Conservation (phyloP, 1,284 basidiomycete species). For the Agroathelia rolfsii region DNA sequence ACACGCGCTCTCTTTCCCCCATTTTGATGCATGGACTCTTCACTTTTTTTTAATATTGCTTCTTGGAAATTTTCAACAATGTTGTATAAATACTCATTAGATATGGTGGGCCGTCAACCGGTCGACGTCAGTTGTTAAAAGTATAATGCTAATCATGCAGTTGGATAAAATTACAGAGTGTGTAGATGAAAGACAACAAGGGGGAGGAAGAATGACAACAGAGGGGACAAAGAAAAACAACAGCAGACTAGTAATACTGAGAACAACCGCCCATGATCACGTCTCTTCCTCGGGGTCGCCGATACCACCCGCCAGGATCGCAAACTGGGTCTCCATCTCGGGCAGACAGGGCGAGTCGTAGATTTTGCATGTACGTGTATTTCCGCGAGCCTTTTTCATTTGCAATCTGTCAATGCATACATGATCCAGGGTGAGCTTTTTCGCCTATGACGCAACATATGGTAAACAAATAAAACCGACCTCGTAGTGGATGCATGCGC, state of each 20-base stretch:
- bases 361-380: constrained; percentile 92
- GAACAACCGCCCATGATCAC: constrained; percentile 18
- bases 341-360: constrained; percentile 98
- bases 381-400: constrained; percentile 87
- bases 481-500: constrained; percentile 93
- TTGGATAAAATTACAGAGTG: no score
- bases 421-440: no score
- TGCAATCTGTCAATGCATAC: constrained; percentile 67
- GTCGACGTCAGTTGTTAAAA: neutral
- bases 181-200: neutral
- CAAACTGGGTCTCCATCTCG: constrained; percentile 93
- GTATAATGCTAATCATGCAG: no score
- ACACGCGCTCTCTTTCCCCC: constrained; percentile 10
- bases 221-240: constrained; percentile 4
- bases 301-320: constrained; percentile 83
- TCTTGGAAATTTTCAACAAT: constrained; percentile 1
- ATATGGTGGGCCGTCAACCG: neutral
- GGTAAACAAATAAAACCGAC: constrained; percentile 34
- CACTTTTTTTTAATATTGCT: constrained; percentile 1
- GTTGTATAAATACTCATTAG: constrained; percentile 1
- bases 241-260: constrained; percentile 2
- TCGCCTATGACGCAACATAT: no score
- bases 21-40: constrained; percentile 7
- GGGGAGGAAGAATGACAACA: constrained; percentile 3
- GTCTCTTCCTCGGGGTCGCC: constrained; percentile 86